Conservation (phyloP, 176 grass and related monocot genomes). For the Stipa capillata region DNA sequence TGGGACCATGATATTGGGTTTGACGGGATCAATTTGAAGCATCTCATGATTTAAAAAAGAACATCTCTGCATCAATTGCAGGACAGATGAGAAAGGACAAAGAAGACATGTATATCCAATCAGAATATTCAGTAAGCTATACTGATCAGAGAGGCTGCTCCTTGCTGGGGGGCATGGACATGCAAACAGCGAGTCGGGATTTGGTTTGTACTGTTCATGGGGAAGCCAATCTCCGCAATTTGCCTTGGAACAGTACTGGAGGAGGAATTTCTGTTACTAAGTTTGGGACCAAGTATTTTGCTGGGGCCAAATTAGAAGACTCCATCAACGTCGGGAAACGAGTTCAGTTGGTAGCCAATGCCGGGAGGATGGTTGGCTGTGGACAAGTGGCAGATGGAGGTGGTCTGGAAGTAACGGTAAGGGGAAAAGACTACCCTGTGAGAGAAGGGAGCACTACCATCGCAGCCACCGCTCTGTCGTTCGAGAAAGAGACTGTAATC, state of each 20-base stretch:
- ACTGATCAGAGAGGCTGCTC: slow-evolving; percentile 27
- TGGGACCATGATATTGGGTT: slow-evolving; percentile 97
- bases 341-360: slow-evolving; percentile 30
- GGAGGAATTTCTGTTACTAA: slow-evolving; percentile 73
- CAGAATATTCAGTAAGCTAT: slow-evolving; percentile 64
- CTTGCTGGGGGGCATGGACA: slow-evolving; percentile 41
- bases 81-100: slow-evolving; percentile 95
- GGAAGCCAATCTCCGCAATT: slow-evolving; percentile 49
- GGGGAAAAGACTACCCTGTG: slow-evolving; percentile 76
- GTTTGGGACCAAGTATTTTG: slow-evolving; percentile 58
- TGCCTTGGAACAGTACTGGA: slow-evolving; percentile 54
- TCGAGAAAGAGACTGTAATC: slow-evolving; percentile 61
- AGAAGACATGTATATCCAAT: slow-evolving; percentile 70
- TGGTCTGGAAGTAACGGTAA: slow-evolving; percentile 50
- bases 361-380: slow-evolving; percentile 54
- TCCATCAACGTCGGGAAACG: slow-evolving; percentile 42
- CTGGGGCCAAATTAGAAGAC: slow-evolving; percentile 72
- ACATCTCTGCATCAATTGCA: slow-evolving; percentile 38
- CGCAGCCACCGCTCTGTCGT: slow-evolving; percentile 36
- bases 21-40: slow-evolving; percentile 80
- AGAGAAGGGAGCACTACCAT: slow-evolving; percentile 59
- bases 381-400: slow-evolving; percentile 72
- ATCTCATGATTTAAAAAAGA: slow-evolving; percentile 35
- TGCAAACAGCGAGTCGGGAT: slow-evolving; percentile 73
- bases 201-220: slow-evolving; percentile 64